phyloP scores from a whole-genome alignment of 2,329 filamentous ascomycete genomes.

The Fusarium piperis region DNA sequence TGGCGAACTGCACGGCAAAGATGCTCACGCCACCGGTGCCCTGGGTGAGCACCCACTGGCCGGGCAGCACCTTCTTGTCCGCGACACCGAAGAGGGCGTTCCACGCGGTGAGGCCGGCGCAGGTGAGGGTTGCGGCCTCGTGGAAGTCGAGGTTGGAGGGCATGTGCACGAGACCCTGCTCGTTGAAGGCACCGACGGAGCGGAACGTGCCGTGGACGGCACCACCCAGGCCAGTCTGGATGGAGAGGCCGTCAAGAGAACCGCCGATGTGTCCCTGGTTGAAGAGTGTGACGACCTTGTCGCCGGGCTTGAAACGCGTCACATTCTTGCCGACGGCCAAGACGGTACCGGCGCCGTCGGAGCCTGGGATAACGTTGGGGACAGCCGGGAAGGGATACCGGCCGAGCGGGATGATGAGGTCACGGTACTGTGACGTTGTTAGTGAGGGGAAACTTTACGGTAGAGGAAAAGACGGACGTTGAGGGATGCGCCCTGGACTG shows the following conservation, averaged over 20 bases:
- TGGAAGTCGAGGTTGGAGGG: constrained; percentile 64
- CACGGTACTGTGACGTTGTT: constrained; percentile 54
- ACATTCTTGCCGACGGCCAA: constrained; percentile 61
- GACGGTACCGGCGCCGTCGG: constrained; percentile 64
- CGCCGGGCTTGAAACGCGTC: constrained; percentile 60
- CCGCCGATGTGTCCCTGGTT: constrained; percentile 63
- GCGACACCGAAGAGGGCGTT: constrained; percentile 70
- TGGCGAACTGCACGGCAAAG: constrained; percentile 70
- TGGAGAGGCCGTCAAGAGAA: constrained; percentile 45
- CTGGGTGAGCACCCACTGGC: constrained; percentile 70
- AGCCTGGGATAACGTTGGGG: constrained; percentile 59
- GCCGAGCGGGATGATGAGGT: constrained; percentile 61
- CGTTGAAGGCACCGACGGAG: constrained; percentile 73
- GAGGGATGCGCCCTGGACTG: constrained; percentile 60
- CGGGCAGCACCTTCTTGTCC: constrained; percentile 58
- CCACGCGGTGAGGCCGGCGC: constrained; percentile 72
- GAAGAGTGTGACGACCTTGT: constrained; percentile 70
- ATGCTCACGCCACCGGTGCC: constrained; percentile 77
- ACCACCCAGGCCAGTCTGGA: constrained; percentile 72
- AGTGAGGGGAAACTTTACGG: background rate
- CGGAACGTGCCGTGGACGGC: constrained; percentile 74
- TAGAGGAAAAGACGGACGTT: constrained; percentile 49
- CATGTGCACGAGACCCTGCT: constrained; percentile 72
- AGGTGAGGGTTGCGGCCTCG: constrained; percentile 67
- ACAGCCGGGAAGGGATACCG: constrained; percentile 56